A percentile compares a stretch with the other conserved stretches of the same genome.
Evolutionary conservation across 345 rosid genomes (phyloP).

Genomic region (Conringia planisiliqua): DNA sequence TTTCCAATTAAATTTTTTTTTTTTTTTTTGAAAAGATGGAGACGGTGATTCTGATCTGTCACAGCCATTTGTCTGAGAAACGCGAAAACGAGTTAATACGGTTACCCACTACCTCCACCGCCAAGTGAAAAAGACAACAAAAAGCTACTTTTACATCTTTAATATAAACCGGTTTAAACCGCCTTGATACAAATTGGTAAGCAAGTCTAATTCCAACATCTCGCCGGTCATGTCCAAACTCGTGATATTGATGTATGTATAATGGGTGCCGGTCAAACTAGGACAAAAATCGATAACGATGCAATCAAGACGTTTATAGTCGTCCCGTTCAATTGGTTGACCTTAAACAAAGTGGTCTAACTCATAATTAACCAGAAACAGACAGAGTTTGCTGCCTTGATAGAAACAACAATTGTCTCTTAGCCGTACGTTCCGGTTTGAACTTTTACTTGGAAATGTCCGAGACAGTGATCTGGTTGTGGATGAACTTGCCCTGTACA

Average conservation of each 20-base stretch:
- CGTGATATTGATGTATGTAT: neutral
- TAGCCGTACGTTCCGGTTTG: conserved; percentile 5
- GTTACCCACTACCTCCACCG: conserved; percentile 20
- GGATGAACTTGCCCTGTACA: neutral
- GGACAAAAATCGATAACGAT: neutral
- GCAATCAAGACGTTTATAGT: neutral
- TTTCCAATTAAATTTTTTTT: too few species aligned
- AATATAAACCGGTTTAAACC: neutral
- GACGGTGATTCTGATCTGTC: conserved; percentile 13
- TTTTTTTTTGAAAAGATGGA: neutral
- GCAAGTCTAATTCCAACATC: neutral
- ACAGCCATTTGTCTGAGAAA: conserved; percentile 2
- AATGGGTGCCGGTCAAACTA: neutral
- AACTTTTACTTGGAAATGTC: conserved; percentile 43
- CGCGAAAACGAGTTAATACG: conserved; percentile 18
- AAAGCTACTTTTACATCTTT: neutral
- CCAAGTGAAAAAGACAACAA: conserved; percentile 11
- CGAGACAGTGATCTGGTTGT: neutral
- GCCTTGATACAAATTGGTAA: neutral
- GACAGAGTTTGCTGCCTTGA: neutral
- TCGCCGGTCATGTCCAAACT: conserved; percentile 1
- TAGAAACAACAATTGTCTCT: neutral
- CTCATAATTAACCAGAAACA: neutral
- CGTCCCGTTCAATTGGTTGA: neutral
- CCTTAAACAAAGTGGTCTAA: neutral